phyloP scores from a whole-genome alignment of 148 eudicot genomes.

The Amaranthus palmeri region DNA sequence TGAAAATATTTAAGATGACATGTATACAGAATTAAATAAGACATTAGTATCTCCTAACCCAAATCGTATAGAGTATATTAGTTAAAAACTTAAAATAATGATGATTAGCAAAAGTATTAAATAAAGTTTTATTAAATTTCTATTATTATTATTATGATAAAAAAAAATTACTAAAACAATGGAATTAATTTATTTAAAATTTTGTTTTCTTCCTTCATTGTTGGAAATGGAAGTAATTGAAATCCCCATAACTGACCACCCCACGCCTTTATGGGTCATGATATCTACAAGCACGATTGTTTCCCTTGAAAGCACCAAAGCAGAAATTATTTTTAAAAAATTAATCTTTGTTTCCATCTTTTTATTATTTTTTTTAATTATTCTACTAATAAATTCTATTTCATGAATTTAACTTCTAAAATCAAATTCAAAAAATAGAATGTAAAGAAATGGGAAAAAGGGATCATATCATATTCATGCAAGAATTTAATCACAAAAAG shows the following conservation, averaged over 20 bases:
- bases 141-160: conserved; percentile 22
- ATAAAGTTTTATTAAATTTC: neutral
- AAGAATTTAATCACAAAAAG: conserved; percentile 18
- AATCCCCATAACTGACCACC: conserved; percentile 26
- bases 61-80: no score
- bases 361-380: neutral
- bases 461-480: conserved; percentile 53
- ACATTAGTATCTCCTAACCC: no score
- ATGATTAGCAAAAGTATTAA: neutral
- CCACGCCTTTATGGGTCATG: conserved; percentile 50
- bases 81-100: neutral
- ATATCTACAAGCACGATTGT: conserved; percentile 67
- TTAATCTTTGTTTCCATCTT: neutral
- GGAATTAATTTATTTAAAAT: conserved; percentile 8
- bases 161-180: conserved; percentile 10
- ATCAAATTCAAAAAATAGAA: conserved; percentile 18
- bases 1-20: no score
- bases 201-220: no score
- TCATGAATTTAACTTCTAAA: neutral
- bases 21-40: no score
- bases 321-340: neutral
- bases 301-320: conserved; percentile 18
- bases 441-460: conserved; percentile 15
- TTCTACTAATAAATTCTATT: neutral
- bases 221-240: conserved; percentile 6